These are phyloP conservation scores for Globisporangium alternatum DNA, from an alignment of 352 stramenopile species.

Conservation along the genomic window DNA sequence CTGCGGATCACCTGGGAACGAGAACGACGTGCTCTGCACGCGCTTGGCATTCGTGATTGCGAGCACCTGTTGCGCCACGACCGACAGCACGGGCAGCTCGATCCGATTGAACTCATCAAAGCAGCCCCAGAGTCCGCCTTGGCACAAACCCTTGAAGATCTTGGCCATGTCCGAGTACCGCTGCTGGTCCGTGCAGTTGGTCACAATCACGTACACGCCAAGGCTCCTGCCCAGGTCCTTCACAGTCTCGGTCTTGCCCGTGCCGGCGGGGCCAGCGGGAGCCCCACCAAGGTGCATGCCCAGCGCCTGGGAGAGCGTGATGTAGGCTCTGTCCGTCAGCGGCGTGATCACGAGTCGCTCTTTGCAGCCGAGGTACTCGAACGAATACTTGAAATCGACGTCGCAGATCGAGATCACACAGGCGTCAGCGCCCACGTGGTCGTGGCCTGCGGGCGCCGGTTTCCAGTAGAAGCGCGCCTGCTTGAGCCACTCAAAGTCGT, in stretches of 20 bases:
- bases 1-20: conserved; percentile 63
- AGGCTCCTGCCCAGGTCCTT: conserved; percentile 91
- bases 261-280: conserved; percentile 85
- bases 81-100: conserved; percentile 89
- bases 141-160: conserved; percentile 91
- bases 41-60: conserved; percentile 79
- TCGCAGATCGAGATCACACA: conserved; percentile 94
- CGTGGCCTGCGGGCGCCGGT: conserved; percentile 52
- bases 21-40: conserved; percentile 43
- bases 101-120: conserved; percentile 95
- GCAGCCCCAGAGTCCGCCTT: conserved; percentile 89
- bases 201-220: conserved; percentile 90
- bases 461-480: conserved; percentile 80
- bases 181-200: conserved; percentile 92
- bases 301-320: conserved; percentile 88
- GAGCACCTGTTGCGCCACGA: conserved; percentile 92
- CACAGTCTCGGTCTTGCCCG: conserved; percentile 90
- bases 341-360: conserved; percentile 88
- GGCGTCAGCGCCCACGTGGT: conserved; percentile 86
- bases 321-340: conserved; percentile 89
- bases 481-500: conserved; percentile 85
- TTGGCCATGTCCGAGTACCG: conserved; percentile 91
- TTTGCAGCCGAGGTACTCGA: conserved; percentile 93
- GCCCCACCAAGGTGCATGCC: conserved; percentile 88
- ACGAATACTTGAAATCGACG: conserved; percentile 90